Conservation (phyloP, 768 basidiomycete species). For the Termitomyces eurrhizus region DNA sequence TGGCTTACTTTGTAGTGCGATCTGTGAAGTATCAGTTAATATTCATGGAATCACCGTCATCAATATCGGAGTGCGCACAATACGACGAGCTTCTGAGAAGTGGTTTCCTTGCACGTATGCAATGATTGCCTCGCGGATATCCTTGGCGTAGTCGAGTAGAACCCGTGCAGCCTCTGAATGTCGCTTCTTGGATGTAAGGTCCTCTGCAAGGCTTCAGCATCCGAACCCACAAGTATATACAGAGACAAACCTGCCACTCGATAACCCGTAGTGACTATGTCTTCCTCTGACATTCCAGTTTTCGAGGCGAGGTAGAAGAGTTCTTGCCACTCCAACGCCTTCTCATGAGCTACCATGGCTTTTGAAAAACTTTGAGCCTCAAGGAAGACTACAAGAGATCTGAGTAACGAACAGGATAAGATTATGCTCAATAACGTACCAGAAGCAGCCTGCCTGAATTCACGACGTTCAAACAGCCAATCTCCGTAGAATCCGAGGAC, state of each 20-base stretch:
- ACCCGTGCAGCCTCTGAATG: conserved; percentile 79
- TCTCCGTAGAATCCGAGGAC: conserved; percentile 77
- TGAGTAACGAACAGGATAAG: not conserved
- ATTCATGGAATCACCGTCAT: not conserved
- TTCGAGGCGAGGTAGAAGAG: conserved; percentile 75
- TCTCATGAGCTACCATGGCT: conserved; percentile 87
- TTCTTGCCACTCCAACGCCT: conserved; percentile 86
- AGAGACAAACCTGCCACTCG: conserved; percentile 69
- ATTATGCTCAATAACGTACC: conserved; percentile 38
- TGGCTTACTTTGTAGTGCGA: conserved; percentile 44
- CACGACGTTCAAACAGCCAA: conserved; percentile 81
- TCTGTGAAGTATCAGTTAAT: conserved; percentile 35
- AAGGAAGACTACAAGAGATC: conserved; percentile 54
- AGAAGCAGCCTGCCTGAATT: conserved; percentile 79
- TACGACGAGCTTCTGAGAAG: conserved; percentile 85
- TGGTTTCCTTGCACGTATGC: conserved; percentile 76
- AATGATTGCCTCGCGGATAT: conserved; percentile 73
- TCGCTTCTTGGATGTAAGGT: conserved; percentile 75
- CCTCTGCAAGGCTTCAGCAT: conserved; percentile 47
- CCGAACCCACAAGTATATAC: not conserved
- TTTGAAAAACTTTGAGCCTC: conserved; percentile 62
- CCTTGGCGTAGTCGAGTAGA: conserved; percentile 77
- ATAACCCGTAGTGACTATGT: conserved; percentile 62
- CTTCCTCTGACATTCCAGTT: conserved; percentile 46
- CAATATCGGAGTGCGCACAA: conserved; percentile 46